These are phyloP conservation scores for Rehmannia glutinosa DNA, from an alignment of 257 asterid species.

Conservation along the genomic window DNA sequence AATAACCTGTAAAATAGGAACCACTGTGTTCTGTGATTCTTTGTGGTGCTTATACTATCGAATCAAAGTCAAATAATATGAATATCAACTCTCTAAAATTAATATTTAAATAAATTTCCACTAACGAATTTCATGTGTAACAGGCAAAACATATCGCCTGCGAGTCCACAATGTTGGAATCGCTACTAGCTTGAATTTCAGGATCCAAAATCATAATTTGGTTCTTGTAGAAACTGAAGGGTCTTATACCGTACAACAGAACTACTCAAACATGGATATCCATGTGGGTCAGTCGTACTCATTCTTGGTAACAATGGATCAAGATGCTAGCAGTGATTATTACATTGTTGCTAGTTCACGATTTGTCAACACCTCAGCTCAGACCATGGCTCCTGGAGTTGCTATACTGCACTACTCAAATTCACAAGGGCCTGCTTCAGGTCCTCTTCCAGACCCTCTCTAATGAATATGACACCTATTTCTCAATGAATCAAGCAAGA, in stretches of 20 bases:
- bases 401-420: slow-evolving; percentile 80
- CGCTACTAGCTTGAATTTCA: slow-evolving; percentile 87
- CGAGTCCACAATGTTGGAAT: slow-evolving; percentile 86
- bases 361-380: slow-evolving; percentile 50
- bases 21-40: not conserved
- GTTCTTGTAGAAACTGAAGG: slow-evolving; percentile 96
- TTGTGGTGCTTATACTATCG: not conserved
- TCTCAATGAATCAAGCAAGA: slow-evolving; percentile 96
- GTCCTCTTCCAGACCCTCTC: slow-evolving; percentile 99
- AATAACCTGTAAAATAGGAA: not conserved
- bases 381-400: slow-evolving; percentile 68
- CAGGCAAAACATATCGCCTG: slow-evolving; percentile 88
- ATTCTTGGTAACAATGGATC: slow-evolving; percentile 89
- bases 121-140: slow-evolving; percentile 23
- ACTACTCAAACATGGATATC: slow-evolving; percentile 86
- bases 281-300: slow-evolving; percentile 97
- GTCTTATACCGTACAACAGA: slow-evolving; percentile 85
- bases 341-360: slow-evolving; percentile 92
- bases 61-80: not conserved
- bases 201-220: slow-evolving; percentile 86
- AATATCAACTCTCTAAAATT: not conserved
- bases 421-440: slow-evolving; percentile 80
- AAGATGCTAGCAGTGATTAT: slow-evolving; percentile 70
- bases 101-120: not conserved
- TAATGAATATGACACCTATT: slow-evolving; percentile 68